These are phyloP conservation scores for Penicillium sp. DNA, from an alignment of 2,329 filamentous ascomycete genomes.

Conservation along the genomic window DNA sequence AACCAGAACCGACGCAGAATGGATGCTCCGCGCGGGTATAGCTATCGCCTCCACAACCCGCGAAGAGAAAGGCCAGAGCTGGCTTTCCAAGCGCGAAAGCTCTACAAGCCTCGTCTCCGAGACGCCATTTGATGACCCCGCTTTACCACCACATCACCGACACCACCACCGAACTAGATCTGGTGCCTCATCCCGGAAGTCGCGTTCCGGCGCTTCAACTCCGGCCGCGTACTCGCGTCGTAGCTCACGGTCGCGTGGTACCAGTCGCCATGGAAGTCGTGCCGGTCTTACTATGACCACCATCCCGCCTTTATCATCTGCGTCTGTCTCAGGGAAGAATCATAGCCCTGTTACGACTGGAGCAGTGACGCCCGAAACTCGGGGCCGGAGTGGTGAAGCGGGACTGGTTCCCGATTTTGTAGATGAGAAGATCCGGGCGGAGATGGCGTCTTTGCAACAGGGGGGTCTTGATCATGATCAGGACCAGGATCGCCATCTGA, in stretches of 20 bases:
- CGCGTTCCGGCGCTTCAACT: constrained; percentile 39
- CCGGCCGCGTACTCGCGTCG: constrained; percentile 33
- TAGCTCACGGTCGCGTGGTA: constrained; percentile 33
- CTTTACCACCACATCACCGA: constrained; percentile 17
- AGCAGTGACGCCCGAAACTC: constrained; percentile 12
- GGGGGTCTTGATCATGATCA: constrained; percentile 9
- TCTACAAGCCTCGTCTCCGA: constrained; percentile 54
- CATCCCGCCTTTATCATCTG: constrained; percentile 10
- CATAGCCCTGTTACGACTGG: constrained; percentile 9
- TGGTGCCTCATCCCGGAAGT: constrained; percentile 24
- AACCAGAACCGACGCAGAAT: constrained; percentile 49
- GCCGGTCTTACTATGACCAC: constrained; percentile 38
- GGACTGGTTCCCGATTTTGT: constrained; percentile 51
- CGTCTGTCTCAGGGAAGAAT: constrained; percentile 6
- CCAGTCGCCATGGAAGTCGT: constrained; percentile 36
- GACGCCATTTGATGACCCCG: constrained; percentile 34
- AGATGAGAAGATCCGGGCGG: constrained; percentile 43
- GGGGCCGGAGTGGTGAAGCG: constrained; percentile 11
- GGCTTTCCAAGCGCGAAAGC: constrained; percentile 58
- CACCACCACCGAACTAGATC: constrained; percentile 28
- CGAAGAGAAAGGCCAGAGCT: constrained; percentile 63
- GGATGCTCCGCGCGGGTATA: constrained; percentile 60
- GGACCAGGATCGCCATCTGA: constrained; percentile 6
- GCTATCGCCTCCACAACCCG: constrained; percentile 57
- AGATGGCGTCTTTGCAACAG: constrained; percentile 36